Evolutionary conservation across 2,329 filamentous ascomycete species (phyloP), one percentile per base, ranked within the genome.

Genomic region (Thyridium curvatum): DNA sequence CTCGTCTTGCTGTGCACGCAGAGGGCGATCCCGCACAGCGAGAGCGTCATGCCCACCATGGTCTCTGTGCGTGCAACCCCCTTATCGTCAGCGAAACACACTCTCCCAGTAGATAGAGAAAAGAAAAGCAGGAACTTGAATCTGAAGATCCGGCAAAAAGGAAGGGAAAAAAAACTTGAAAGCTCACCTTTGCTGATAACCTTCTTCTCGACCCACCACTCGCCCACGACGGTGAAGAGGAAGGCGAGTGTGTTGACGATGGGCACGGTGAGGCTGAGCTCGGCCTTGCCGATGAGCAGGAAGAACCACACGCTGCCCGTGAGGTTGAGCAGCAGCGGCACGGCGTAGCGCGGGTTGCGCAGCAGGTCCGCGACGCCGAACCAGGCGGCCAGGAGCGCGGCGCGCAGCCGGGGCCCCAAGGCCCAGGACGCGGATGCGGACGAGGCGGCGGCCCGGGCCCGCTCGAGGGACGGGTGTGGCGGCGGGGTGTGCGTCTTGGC

Each of bases 261-360:
- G 2, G 91, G 91, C 1, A 97, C 90, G 3, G 90, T 96, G 46
- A 97, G 69, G 55, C 89, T 95, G 50, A 97, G 58, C 61, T 97
- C 91, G 52, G 90, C 90, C 60, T 93, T 79, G 7, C 91, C 91
- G 63, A 97, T 91, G 47, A 97, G 69, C 49, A 97, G 64, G 52
- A 97, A 97, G 64, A 97, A 97, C 91, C 91, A 97, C 40, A 96
- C 74, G 55, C 88, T 94, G 21, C 91, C 91, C 3, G 91, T 95
- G 38, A 97, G 65, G 58, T 97, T 97, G 42, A 95, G 64, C 38
- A 95, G 64, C 50, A 97, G 63, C 15, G 91, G 91, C 18, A 94
- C 65, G 6, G 88, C 86, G 62, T 97, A 97, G 14, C 78, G 75
- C 29, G 90, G 90, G 50, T 89, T 89, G 42, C 75, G 71, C 38